Conservation (phyloP, 106 monocot species). For the Chionographis japonica region DNA sequence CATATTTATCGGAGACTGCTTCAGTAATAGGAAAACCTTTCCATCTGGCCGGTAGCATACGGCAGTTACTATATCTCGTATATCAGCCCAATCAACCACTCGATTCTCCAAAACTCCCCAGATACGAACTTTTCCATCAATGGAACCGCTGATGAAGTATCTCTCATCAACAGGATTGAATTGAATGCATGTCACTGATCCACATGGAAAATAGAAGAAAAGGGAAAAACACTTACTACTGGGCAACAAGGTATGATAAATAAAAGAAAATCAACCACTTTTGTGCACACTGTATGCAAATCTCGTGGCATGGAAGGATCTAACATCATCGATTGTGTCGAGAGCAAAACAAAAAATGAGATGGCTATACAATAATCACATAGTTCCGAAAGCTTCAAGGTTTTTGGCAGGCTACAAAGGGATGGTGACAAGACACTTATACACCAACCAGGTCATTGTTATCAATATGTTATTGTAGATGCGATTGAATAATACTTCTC, state of each 20-base stretch:
- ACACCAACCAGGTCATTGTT: too few relatives aligned
- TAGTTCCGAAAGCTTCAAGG: too few relatives aligned
- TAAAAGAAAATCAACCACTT: too few relatives aligned
- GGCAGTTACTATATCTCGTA: slow-evolving; percentile 69
- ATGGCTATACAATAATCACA: too few relatives aligned
- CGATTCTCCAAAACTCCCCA: slow-evolving; percentile 53
- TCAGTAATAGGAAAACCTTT: slow-evolving; percentile 35
- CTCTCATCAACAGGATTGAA: slow-evolving; percentile 75
- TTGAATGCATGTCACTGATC: slow-evolving; percentile 80
- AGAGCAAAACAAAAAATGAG: too few relatives aligned
- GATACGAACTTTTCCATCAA: slow-evolving; percentile 90
- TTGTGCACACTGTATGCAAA: too few relatives aligned
- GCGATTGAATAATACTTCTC: too few relatives aligned
- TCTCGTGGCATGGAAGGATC: too few relatives aligned
- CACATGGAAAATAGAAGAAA: slow-evolving; percentile 8
- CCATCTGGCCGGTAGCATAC: slow-evolving; percentile 71
- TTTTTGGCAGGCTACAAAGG: too few relatives aligned
- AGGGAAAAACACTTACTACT: not conserved
- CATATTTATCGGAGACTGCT: not conserved
- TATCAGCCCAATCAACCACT: slow-evolving; percentile 79
- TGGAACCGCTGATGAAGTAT: slow-evolving; percentile 81
- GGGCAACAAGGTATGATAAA: not conserved
- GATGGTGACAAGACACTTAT: too few relatives aligned
- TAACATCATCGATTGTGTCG: too few relatives aligned
- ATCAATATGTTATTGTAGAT: too few relatives aligned